Evolutionary conservation across 306 rosid species (phyloP), one percentile per base, ranked within the genome.

Genomic region (Quercus cerris): DNA sequence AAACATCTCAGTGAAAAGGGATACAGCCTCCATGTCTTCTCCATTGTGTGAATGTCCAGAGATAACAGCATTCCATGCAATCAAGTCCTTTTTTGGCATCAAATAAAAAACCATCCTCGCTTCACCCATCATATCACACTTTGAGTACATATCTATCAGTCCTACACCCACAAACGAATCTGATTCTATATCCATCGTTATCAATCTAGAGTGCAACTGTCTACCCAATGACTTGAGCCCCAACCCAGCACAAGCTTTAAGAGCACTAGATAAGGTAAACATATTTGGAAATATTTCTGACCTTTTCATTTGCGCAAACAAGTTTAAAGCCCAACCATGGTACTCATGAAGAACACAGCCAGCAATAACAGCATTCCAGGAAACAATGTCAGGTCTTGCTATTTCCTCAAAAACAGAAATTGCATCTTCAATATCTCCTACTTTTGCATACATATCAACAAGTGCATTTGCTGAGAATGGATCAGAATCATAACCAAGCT

Each of bases 331-430:
- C 80, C 57, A 78, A 77, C 73, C 91, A 86, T 90, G 81, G 79
- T 75, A 71, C 75, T 85, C 90, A 6, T 84, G 88, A 79, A 82
- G 92, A 84, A 94, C 94, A 88, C 98, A 94, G 56, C 98, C 95
- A 38, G 94, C 97, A 78, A 94, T 86, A 67, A 90, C 86, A 71
- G 97, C 94, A 87, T 94, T 94, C 97, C 98, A 94, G 61, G 97
- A 91, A 77, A 94, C 90, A 69, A 90, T 88, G 85, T 91, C 95
- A 2, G 94, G 97, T 67, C 77, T 81, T 27, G 22, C 61, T 66
- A 92, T 92, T 80, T 87, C 90, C 73, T 77, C 73, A 81, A 94
- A 94, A 71, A 84, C 89, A 64, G 81, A 35, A 75, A 90, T 67
- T 10, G 95, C 93, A 33, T 86, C 89, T 38, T 82, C 81, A 62